Evolutionary conservation across 2,329 filamentous ascomycete species (phyloP), one percentile per base, ranked within the genome.

Genomic region (Hymenoscyphus salicellus): DNA sequence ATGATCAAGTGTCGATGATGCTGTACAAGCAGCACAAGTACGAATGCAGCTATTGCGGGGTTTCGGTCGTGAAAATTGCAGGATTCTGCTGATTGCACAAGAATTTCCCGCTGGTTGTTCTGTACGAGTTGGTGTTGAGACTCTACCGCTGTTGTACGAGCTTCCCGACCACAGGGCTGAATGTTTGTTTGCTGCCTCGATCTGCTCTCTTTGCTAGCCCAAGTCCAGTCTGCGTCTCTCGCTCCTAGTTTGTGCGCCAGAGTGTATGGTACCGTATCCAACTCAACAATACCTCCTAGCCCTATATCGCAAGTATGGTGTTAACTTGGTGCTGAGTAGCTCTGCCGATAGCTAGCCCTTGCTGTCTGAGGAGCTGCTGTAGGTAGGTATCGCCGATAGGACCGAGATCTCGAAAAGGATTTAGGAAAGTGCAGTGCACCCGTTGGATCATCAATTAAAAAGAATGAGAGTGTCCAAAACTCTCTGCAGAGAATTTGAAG

Each of bases 381-480:
- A 43, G 16, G 14, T 23, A 52, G 20, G 46, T 52, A 14, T 23
- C 23, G 10, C 46, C 20, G 23, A 23, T 11, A 11, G 43, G 20
- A 26, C 10, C 10, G 20, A n/a, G 43, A 49, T 23, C 20, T n/a
- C 7, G 43, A 23, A 23, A 30, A 23, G 8, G 10, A 52, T 52
- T 23, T 1, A 11, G 23, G 46, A 3, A 11, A 14, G 20, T 23
- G 46, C 20, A 26, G 20, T 14, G n/a, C 23, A 49, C 43, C 2
- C 43, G 2, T 49, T 11, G 20, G 23, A 52, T 14, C 20, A 20
- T 23, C 46, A 52, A 52, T 52, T 52, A 20, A 23, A 52, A 52
- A 52, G 46, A 52, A 52, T 26, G 46, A 52, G 46, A 52, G 46
- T 23, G 23, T 52, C 46, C 46, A 52, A 52, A 52, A 52, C 46